Conservation (phyloP, 2,329 filamentous ascomycete species). For the Fusarium sp. region DNA sequence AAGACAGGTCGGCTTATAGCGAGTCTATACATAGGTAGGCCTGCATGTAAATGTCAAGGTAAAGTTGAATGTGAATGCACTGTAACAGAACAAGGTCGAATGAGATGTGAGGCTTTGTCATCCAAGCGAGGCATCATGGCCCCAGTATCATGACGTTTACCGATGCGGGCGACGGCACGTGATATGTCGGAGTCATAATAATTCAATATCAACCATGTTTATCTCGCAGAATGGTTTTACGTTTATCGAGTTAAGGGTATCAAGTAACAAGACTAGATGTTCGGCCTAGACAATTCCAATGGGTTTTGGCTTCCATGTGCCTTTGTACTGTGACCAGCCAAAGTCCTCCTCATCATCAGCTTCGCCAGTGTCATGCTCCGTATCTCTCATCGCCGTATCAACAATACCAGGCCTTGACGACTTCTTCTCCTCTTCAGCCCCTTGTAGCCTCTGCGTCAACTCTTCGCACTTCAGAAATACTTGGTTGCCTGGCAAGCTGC, state of each 20-base stretch:
- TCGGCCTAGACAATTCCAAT: constrained; percentile 64
- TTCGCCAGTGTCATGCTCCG: constrained; percentile 38
- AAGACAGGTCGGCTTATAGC: too few species aligned
- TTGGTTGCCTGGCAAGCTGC: constrained; percentile 57
- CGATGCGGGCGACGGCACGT: constrained; percentile 37
- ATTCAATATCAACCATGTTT: not conserved
- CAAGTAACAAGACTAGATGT: not conserved
- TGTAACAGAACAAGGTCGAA: constrained; percentile 33
- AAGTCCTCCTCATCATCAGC: constrained; percentile 40
- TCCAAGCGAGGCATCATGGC: constrained; percentile 38
- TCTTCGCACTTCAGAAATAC: constrained; percentile 60
- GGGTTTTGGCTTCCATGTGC: constrained; percentile 68
- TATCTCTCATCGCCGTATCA: constrained; percentile 26
- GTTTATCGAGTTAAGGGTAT: constrained; percentile 29
- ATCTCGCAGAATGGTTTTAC: not conserved
- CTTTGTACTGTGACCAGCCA: constrained; percentile 64
- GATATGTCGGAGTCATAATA: constrained; percentile 18
- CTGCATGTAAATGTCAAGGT: constrained; percentile 2
- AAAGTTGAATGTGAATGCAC: constrained; percentile 9
- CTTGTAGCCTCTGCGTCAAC: constrained; percentile 57
- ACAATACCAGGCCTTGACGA: constrained; percentile 13
- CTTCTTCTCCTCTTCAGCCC: constrained; percentile 17
- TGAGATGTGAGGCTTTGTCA: constrained; percentile 45
- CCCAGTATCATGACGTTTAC: constrained; percentile 41
- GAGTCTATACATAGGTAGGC: constrained; percentile 58